Conservation (phyloP, 2,329 filamentous ascomycete species). For the Fusarium siculi region DNA sequence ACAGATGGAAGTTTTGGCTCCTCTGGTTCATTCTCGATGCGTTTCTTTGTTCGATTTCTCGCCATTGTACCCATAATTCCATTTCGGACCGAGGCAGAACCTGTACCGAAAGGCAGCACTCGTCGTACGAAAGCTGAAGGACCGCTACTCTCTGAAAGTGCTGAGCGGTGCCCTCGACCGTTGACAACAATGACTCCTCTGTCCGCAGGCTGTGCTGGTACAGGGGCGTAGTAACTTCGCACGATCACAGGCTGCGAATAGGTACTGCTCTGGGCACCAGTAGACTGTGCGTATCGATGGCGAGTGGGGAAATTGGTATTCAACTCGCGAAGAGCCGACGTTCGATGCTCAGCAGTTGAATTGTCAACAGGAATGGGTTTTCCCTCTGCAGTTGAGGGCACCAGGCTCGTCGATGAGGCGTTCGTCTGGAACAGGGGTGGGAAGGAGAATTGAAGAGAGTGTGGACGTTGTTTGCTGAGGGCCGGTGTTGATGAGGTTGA, state of each 20-base stretch:
- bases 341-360: slow-evolving; percentile 65
- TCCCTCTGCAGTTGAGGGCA: slow-evolving; percentile 65
- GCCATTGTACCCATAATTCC: slow-evolving; percentile 57
- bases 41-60: slow-evolving; percentile 55
- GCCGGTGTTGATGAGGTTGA: slow-evolving; percentile 38
- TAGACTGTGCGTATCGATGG: slow-evolving; percentile 67
- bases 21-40: slow-evolving; percentile 42
- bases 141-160: slow-evolving; percentile 44
- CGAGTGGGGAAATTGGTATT: slow-evolving; percentile 67
- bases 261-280: slow-evolving; percentile 66
- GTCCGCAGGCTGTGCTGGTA: slow-evolving; percentile 47
- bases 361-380: slow-evolving; percentile 67
- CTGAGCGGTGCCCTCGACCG: slow-evolving; percentile 42
- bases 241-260: slow-evolving; percentile 75
- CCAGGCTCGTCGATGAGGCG: slow-evolving; percentile 63
- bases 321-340: slow-evolving; percentile 69
- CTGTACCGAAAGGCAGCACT: slow-evolving; percentile 48
- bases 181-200: slow-evolving; percentile 47
- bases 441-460: slow-evolving; percentile 60
- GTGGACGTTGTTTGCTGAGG: slow-evolving; percentile 45
- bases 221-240: slow-evolving; percentile 68
- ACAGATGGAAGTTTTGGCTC: slow-evolving; percentile 66
- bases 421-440: slow-evolving; percentile 61
- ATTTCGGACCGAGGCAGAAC: slow-evolving; percentile 49
- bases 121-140: slow-evolving; percentile 46